Evolutionary conservation across 441 rosid genomes (phyloP), one percentile per base, ranked within the genome.

Genomic region (Raphanus hybrid): DNA sequence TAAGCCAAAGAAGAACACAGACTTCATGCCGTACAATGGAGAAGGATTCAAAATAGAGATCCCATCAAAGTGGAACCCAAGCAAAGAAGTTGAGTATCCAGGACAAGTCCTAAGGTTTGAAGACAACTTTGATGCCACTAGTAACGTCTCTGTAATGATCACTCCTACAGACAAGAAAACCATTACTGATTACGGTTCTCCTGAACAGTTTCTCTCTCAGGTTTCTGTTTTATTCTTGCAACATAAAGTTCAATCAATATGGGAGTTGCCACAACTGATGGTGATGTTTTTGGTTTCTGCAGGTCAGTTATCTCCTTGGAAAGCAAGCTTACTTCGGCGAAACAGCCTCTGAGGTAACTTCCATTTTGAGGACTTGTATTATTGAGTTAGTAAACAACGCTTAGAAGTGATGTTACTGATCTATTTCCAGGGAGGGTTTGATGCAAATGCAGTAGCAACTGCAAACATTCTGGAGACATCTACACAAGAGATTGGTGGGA

Each of bases 1-100:
- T 3, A 94, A 94, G 89, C 97, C 93, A 27, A 94, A 91, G 84
- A 79, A 81, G 64, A 87, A 90, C 86, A 91, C 96, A 6, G 99
- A 94, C 8, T 92, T 85, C 90, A 0, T 83, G 82, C 81, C 92
- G 0, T 90, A 86, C 80, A 81, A 16, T 35, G 97, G 97, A 50
- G 81, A 88, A 35, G 91, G 98, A 50, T 95, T 91, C 87, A 87
- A 84, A 85, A 52, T 95, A 15, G 77, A 69, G 15, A 71, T 91
- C 43, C 98, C 99, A 15, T 8, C 98, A 45, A 95, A 95, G 83
- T 92, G 97, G 99, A 95, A 89, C 81, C 98, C 97, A 6, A 92
- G 96, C 89, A 91, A 88, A 75, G 98, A 95, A 85, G 70, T 64
- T 20, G 99, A 95, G 82, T 95, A 29, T 86, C 96, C 98, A 0